These are phyloP conservation scores for Alternaria atra DNA, from an alignment of 2,329 filamentous ascomycete species.

Conservation along the genomic window DNA sequence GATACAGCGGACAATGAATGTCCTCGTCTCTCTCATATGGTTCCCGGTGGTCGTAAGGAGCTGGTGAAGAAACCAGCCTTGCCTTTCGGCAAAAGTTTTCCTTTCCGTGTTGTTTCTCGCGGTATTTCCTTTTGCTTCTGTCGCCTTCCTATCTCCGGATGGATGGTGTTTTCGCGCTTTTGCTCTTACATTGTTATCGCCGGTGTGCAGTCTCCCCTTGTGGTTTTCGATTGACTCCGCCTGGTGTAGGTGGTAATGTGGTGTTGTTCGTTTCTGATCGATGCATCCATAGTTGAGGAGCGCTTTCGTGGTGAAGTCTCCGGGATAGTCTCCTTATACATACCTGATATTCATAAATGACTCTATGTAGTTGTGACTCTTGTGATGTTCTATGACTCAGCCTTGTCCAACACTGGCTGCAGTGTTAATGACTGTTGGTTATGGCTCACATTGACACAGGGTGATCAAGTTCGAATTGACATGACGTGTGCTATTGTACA, in stretches of 20 bases:
- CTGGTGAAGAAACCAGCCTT: constrained; percentile 48
- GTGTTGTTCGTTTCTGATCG: constrained; percentile 7
- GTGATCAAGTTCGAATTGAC: neutral
- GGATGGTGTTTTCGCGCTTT: constrained; percentile 22
- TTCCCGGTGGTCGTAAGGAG: constrained; percentile 45
- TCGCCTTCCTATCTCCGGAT: constrained; percentile 13
- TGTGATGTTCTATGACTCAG: constrained; percentile 7
- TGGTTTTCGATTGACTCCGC: constrained; percentile 51
- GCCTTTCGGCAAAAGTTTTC: constrained; percentile 40
- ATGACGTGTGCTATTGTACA: neutral
- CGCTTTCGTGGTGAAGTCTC: constrained; percentile 21
- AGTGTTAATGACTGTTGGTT: neutral
- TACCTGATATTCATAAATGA: constrained; percentile 25
- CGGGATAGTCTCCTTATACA: constrained; percentile 32
- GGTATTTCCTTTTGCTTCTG: constrained; percentile 12
- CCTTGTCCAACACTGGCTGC: neutral
- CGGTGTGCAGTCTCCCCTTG: constrained; percentile 48
- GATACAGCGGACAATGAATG: constrained; percentile 50
- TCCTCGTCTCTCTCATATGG: constrained; percentile 38
- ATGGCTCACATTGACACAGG: neutral
- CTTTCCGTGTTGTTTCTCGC: constrained; percentile 21
- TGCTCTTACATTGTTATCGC: constrained; percentile 28
- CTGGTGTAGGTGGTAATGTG: constrained; percentile 35
- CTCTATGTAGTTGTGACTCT: constrained; percentile 10
- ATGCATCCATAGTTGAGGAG: constrained; percentile 4